Base-by-base conservation (phyloP, 768 basidiomycete genomes). In the Paxillus rubicundulus region DNA sequence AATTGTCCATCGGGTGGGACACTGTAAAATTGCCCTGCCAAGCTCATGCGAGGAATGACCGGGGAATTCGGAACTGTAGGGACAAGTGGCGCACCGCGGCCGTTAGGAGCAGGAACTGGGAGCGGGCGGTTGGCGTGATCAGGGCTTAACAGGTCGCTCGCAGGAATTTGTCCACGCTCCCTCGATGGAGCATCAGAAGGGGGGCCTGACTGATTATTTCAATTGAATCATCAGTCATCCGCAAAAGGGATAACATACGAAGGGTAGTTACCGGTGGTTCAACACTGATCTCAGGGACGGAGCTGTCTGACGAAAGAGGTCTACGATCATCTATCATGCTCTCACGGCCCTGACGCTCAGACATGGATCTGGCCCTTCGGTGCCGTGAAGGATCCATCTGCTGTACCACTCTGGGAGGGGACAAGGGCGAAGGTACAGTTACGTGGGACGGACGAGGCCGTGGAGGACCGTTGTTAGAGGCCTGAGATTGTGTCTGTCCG, bases 101-200 rank as follows among this genome's bases (percentile, higher is more conserved):
- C 46, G 44, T 24, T 45, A 16, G 59, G 62, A 12, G 53, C 50
- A 37, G 69, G 55, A 3, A 67, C 20, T 13, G 68, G 68, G 13
- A 69, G 50, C 1, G 69, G 61, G 16, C 39, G 58, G 46, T 70
- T 34, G 34, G 68, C 68, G 10, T 69, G 67, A 30, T 69, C 68
- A 9, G 68, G 68, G 48, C 68, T 69, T n/a, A 69, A 36, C 21
- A 69, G 38, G 27, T 57, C 61, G 52, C 20, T 54, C 27, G 18
- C 12, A 40, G 60, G 24, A 32, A 49, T 12, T 12, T 47, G 24
- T 28, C 50, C 52, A 28, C 39, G 62, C 10, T 60, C 65, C 18
- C 69, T 59, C 12, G 69, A 70, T 28, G 68, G 67, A 5, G 65
- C 69, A 51, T 69, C 68, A 18, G 68, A 69, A 14, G 69, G 53